A percentile compares a stretch with the other conserved stretches of the same genome.
Conservation (phyloP, 306 rosid species). For the Heteromeles arbutifolia region DNA sequence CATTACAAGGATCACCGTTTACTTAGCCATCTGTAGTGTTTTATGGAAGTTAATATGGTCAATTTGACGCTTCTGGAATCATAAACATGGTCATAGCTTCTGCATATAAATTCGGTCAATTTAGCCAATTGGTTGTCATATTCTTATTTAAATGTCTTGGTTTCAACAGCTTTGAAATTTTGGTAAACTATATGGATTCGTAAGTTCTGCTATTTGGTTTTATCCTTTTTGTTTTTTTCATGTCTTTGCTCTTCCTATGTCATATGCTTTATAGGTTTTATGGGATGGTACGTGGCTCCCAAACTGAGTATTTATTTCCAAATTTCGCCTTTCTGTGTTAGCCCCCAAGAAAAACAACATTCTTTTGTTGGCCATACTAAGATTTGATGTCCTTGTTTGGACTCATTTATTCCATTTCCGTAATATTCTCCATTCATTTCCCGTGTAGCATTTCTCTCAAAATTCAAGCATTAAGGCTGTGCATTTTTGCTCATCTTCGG, state of each 20-base stretch:
- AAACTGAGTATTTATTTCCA: not conserved
- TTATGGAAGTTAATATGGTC: conserved; percentile 2
- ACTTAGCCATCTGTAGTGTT: not conserved
- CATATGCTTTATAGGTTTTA: no score
- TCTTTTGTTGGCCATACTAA: not conserved
- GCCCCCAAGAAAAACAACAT: no score
- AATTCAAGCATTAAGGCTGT: not conserved
- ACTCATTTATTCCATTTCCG: not conserved
- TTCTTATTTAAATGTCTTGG: not conserved
- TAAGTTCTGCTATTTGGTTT: not conserved
- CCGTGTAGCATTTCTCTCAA: conserved; percentile 8
- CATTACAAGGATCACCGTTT: conserved; percentile 14
- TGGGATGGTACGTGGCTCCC: not conserved
- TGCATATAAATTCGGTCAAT: not conserved
- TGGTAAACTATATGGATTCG: not conserved
- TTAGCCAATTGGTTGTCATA: not conserved
- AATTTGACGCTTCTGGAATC: not conserved
- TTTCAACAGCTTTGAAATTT: not conserved
- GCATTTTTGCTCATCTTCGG: not conserved
- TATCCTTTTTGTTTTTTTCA: not conserved
- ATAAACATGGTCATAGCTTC: no score
- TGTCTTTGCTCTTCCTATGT: not conserved
- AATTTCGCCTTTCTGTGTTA: no score
- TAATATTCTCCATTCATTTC: not conserved
- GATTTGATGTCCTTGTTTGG: conserved; percentile 1